Base-by-base conservation (phyloP, 305 asterid species). In the Striga hermonthica region DNA sequence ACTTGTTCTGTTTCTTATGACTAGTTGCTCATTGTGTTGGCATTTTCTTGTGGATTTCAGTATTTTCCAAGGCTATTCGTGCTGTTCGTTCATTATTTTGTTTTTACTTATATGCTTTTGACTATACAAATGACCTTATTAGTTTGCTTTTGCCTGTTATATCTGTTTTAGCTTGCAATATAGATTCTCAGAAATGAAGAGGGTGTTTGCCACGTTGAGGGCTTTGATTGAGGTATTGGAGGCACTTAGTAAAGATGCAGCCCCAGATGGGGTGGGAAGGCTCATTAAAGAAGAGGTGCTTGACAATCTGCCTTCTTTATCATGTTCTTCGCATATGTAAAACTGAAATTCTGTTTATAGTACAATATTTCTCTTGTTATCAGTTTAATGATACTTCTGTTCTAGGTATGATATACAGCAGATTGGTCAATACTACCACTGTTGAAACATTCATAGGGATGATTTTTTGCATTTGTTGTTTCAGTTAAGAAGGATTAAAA, bases 211-310 rank as follows among this genome's bases (percentile, higher is more conserved):
- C 57, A 90, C 87, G 66, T 69, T 88, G 83, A 88, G 91, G 85
- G 99, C 99, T 69, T 75, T 93, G 79, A 83, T 93, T 68, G 97
- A 88, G 83, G 99, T 93, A 77, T 83, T 93, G 99, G 97, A 90
- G 77, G 79, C 72, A 66, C 88, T 93, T 44, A 90, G 85, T 73
- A 88, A 86, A 75, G 96, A 88, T 74, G 95, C 81, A 40, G 74
- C 90, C 49, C 83, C 92, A 37, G 89, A 77, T 75, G 88, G 89
- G 38, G 91, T 93, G 68, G 95, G 88, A 69, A 80, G 84, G 80
- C 89, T 77, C 57, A 86, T 93, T 61, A 79, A 31, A 72, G 99
- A 93, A 49, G 99, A 93, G 97, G 98, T 92, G 72, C 55, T 56
- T 62, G 53, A 22, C 1, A 22, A 22, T 67, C 62, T 38, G 44